phyloP scores from a whole-genome alignment of 1,284 basidiomycete genomes.

The Cutaneotrichosporon cutaneum region DNA sequence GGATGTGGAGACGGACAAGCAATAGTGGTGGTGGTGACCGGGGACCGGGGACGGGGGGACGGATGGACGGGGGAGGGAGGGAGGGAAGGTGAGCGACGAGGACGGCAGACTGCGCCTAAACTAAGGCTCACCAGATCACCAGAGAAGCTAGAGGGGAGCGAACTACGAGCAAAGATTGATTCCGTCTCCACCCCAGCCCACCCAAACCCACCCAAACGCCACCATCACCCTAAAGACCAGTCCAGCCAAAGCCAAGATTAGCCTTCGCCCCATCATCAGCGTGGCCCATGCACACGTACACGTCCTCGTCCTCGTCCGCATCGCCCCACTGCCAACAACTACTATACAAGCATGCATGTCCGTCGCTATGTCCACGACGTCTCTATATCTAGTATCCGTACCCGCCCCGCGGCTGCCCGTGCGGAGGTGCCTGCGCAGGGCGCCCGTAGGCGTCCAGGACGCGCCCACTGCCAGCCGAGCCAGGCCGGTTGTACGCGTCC shows the following conservation, averaged over 20 bases:
- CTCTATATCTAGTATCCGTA: background rate
- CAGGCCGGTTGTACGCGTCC: background rate
- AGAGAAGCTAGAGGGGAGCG: too few relatives aligned
- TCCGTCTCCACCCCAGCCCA: background rate
- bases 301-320: too few relatives aligned
- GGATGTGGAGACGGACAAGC: too few relatives aligned
- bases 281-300: background rate
- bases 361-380: background rate
- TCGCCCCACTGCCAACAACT: too few relatives aligned
- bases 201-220: background rate
- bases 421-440: background rate
- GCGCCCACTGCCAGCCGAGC: background rate
- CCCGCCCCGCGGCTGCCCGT: background rate
- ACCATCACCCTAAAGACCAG: too few relatives aligned
- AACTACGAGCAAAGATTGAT: background rate
- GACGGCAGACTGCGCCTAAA: too few relatives aligned
- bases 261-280: background rate
- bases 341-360: constrained; percentile 1
- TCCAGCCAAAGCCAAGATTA: background rate
- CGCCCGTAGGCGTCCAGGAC: background rate
- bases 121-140: too few relatives aligned
- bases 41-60: too few relatives aligned
- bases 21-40: too few relatives aligned
- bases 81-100: background rate
- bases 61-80: too few relatives aligned